These are phyloP conservation scores for Apiosordaria backusii DNA, from an alignment of 495 filamentous ascomycete species.

Conservation along the genomic window DNA sequence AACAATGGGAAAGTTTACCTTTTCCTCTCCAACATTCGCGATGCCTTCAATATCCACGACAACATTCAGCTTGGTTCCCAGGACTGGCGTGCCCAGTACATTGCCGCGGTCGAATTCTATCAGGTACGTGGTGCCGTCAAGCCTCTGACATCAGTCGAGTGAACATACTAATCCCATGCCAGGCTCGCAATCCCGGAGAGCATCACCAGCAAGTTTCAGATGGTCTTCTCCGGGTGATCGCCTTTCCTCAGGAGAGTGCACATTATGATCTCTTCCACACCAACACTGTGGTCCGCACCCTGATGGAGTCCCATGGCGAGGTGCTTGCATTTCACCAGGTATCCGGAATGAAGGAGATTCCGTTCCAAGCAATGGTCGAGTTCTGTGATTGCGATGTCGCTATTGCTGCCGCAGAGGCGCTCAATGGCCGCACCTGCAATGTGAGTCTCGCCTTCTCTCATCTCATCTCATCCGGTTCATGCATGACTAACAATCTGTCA, in stretches of 20 bases:
- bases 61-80: conserved; percentile 41
- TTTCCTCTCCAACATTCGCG: conserved; percentile 55
- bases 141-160: neutral
- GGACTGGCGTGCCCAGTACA: conserved; percentile 51
- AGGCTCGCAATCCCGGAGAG: neutral
- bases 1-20: conserved; percentile 46
- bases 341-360: conserved; percentile 31
- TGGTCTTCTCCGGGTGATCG: conserved; percentile 50
- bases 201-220: conserved; percentile 38
- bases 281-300: conserved; percentile 43
- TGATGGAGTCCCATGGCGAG: conserved; percentile 52
- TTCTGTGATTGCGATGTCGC: conserved; percentile 51
- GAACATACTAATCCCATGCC: neutral
- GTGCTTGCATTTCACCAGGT: conserved; percentile 50
- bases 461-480: conserved; percentile 17
- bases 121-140: conserved; percentile 23
- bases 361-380: conserved; percentile 47
- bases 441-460: conserved; percentile 37
- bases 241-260: conserved; percentile 27
- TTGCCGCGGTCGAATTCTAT: conserved; percentile 45
- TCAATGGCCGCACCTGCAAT: conserved; percentile 47
- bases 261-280: conserved; percentile 25
- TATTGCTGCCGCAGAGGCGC: conserved; percentile 31
- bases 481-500: conserved; percentile 13
- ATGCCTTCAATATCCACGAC: conserved; percentile 48